These are phyloP conservation scores for Fusarium sp. DNA, from an alignment of 2,329 filamentous ascomycete genomes.

Conservation along the genomic window DNA sequence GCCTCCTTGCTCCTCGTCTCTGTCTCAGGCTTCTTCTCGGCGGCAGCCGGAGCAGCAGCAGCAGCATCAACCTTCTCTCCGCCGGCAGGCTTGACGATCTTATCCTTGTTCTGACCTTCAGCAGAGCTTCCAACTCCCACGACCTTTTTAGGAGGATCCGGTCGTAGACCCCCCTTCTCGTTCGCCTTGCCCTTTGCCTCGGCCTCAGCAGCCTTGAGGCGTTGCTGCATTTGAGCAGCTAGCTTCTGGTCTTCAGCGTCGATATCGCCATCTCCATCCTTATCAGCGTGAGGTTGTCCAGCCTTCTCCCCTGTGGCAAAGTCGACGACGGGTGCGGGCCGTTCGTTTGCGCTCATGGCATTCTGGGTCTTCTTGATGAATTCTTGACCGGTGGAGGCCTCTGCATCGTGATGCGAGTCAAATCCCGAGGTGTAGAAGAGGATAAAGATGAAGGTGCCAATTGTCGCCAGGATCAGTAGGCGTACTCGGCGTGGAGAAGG, in stretches of 20 bases:
- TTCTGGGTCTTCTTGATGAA: constrained; percentile 71
- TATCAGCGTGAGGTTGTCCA: constrained; percentile 57
- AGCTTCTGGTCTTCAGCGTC: constrained; percentile 67
- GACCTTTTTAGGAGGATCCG: constrained; percentile 67
- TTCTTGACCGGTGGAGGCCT: constrained; percentile 58
- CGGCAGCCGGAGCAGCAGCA: constrained; percentile 10
- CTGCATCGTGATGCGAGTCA: constrained; percentile 61
- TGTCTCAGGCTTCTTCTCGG: constrained; percentile 55
- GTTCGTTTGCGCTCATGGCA: constrained; percentile 58
- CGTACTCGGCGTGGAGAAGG: constrained; percentile 77
- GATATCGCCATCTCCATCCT: constrained; percentile 65
- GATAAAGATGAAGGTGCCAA: constrained; percentile 73
- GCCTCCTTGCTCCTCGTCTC: constrained; percentile 70
- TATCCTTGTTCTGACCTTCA: constrained; percentile 56
- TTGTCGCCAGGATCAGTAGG: constrained; percentile 70
- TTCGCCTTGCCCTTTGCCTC: constrained; percentile 76
- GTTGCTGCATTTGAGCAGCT: constrained; percentile 64
- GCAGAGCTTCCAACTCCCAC: constrained; percentile 70
- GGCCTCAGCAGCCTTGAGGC: constrained; percentile 75
- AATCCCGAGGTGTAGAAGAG: constrained; percentile 78
- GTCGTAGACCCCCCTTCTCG: constrained; percentile 70
- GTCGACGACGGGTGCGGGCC: constrained; percentile 55
- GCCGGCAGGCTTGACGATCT: constrained; percentile 54
- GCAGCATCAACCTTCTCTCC: constrained; percentile 30
- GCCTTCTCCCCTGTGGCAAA: constrained; percentile 52